Base-by-base conservation (phyloP, 2,329 filamentous ascomycete genomes). In the Colletotrichum sp. region DNA sequence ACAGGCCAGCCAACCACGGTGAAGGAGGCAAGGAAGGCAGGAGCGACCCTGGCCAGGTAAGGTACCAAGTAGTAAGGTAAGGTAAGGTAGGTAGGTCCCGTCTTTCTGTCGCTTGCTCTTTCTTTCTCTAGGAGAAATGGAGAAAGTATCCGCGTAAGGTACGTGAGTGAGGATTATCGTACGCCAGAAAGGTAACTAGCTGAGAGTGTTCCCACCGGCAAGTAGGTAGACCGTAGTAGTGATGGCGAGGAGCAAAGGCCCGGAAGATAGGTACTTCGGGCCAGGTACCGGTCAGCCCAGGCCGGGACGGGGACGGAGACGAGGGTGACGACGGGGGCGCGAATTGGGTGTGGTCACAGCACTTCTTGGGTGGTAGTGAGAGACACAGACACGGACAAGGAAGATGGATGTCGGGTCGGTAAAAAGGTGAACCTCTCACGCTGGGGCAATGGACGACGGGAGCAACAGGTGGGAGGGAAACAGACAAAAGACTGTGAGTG, bases 231-330 rank as follows among this genome's bases (percentile, higher is more conserved):
- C 9, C 38, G 43, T 13, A 24, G 43, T 52, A 3, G 32, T 32
- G 61, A 71, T 24, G n/a, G 61, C 58, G 28, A 38, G 4, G 12
- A 38, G n/a, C 10, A 30, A 34, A 36, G 13, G 61, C n/a, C 12
- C 21, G 32, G 34, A 30, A 30, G 58, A 28, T 64, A 61, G 34
- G 58, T 75, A 75, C 73, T 62, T 75, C 56, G 65, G 56, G 26
- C 38, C 58, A 68, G 58, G 69, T 68, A 72, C 73, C 63, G 69
- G 21, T 52, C 56, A 74, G 73, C 34, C 62, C 56, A 67, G 62
- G 69, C 52, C 72, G 68, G 72, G 59, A 70, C 52, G 61, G 72
- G 59, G 36, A 69, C 21, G 55, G 32, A 9, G 70, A 69, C 61
- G 61, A 63, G 61, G 61, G 34, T 43, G 34, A 63, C 18, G 32